Evolutionary conservation across 2,329 filamentous ascomycete genomes (phyloP).

Genomic region (Penicillium expansum): DNA sequence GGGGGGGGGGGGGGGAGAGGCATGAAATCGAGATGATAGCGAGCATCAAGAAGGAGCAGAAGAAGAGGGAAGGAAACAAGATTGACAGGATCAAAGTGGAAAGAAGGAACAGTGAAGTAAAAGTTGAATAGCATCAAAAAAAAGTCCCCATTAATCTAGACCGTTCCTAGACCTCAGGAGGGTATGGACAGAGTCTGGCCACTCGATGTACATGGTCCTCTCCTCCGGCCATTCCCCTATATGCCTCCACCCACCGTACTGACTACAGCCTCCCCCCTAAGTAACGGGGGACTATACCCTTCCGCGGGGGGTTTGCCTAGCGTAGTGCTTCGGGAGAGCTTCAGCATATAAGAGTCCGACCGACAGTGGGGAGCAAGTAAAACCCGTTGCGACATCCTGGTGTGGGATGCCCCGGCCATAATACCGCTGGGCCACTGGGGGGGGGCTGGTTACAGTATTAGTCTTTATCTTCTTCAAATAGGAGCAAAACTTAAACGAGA

Average conservation of each 20-base stretch:
- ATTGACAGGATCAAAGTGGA: no score
- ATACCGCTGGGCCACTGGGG: neutral
- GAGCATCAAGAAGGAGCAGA: neutral
- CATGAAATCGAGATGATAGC: neutral
- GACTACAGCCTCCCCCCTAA: neutral
- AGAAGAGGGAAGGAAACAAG: no score
- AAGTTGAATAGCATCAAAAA: neutral
- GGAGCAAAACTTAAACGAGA: neutral
- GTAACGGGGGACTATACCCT: neutral
- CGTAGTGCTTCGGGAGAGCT: neutral
- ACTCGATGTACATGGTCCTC: neutral
- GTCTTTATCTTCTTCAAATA: neutral
- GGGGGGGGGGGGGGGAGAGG: neutral
- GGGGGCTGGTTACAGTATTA: neutral
- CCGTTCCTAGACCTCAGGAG: neutral
- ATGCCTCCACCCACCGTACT: neutral
- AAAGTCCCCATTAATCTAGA: neutral
- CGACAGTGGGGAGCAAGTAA: neutral
- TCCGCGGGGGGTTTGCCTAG: neutral
- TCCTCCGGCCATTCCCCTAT: neutral
- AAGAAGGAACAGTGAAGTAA: no score
- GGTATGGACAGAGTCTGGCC: neutral
- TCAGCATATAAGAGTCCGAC: neutral
- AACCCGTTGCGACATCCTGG: neutral
- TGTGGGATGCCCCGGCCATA: neutral